phyloP scores from a whole-genome alignment of 2,329 filamentous ascomycete species.

The Paracoccidioides brasiliensis region DNA sequence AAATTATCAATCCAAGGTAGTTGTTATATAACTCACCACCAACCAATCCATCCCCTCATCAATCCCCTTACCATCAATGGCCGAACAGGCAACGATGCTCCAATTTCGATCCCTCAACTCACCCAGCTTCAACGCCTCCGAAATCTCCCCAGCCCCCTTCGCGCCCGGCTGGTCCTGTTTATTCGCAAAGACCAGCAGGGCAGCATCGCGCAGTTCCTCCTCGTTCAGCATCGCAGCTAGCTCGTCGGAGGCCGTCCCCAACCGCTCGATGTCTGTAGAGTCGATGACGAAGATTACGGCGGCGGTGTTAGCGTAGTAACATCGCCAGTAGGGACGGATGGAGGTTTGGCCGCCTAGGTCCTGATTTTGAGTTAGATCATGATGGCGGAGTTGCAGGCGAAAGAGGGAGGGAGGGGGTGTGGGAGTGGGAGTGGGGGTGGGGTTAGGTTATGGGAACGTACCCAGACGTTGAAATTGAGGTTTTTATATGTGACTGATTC shows the following conservation, averaged over 20 bases:
- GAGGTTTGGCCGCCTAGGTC: slow-evolving; percentile 97
- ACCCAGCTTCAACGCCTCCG: slow-evolving; percentile 76
- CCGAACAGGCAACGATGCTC: slow-evolving; percentile 97
- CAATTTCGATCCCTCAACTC: slow-evolving; percentile 94
- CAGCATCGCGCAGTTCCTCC: slow-evolving; percentile 86
- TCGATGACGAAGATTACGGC: slow-evolving; percentile 98
- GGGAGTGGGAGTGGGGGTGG: not conserved
- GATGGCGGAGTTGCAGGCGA: not conserved
- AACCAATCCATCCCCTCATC: slow-evolving; percentile 99
- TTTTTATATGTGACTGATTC: slow-evolving; percentile 98
- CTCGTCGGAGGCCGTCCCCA: slow-evolving; percentile 87
- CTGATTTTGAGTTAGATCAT: slow-evolving; percentile 28
- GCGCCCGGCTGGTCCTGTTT: slow-evolving; percentile 98
- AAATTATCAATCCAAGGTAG: not conserved
- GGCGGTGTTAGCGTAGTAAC: slow-evolving; percentile 97
- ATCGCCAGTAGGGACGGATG: slow-evolving; percentile 96
- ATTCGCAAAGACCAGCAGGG: slow-evolving; percentile 90
- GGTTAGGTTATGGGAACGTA: slow-evolving; percentile 33
- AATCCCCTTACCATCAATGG: slow-evolving; percentile 87
- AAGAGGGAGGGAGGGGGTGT: not conserved
- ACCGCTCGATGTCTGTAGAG: slow-evolving; percentile 88
- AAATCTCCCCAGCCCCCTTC: slow-evolving; percentile 92
- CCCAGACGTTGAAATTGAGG: slow-evolving; percentile 97
- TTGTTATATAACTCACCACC: slow-evolving; percentile 46
- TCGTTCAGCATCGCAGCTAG: slow-evolving; percentile 91